Conservation (phyloP, 1,284 basidiomycete genomes). For the Trametes hirsuta region DNA sequence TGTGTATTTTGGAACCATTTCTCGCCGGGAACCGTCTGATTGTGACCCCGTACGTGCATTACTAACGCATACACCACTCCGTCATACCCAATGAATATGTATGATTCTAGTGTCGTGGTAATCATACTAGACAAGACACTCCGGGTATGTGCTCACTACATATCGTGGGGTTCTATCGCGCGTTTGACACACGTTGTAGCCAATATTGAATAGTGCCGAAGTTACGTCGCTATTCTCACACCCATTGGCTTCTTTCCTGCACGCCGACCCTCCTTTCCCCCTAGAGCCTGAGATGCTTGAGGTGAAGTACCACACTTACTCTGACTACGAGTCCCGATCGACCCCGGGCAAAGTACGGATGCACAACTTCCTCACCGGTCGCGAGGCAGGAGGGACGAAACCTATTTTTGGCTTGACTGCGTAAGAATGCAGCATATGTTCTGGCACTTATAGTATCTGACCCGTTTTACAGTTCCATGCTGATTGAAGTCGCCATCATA, state of each 20-base stretch:
- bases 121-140: conserved; percentile 76
- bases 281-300: conserved; percentile 57
- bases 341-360: conserved; percentile 48
- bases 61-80: neutral
- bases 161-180: neutral
- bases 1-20: conserved; percentile 79
- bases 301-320: conserved; percentile 66
- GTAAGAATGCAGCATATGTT: conserved; percentile 46
- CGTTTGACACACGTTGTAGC: conserved; percentile 45
- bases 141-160: conserved; percentile 42
- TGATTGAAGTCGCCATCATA: conserved; percentile 69
- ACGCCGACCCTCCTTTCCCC: conserved; percentile 62
- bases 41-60: conserved; percentile 73
- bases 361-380: conserved; percentile 81
- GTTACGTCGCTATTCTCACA: conserved; percentile 83
- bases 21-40: conserved; percentile 71
- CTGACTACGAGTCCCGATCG: conserved; percentile 57
- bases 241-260: conserved; percentile 76
- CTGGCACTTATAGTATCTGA: neutral
- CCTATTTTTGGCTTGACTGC: conserved; percentile 84
- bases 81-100: neutral
- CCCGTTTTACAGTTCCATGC: conserved; percentile 52
- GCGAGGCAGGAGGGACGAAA: conserved; percentile 80
- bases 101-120: conserved; percentile 68
- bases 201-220: conserved; percentile 78